Percentiles rank a stretch among this genome's conserved stretches.
These are phyloP conservation scores for Cantharellus anzutake DNA, from an alignment of 768 basidiomycete genomes.

Conservation along the genomic window DNA sequence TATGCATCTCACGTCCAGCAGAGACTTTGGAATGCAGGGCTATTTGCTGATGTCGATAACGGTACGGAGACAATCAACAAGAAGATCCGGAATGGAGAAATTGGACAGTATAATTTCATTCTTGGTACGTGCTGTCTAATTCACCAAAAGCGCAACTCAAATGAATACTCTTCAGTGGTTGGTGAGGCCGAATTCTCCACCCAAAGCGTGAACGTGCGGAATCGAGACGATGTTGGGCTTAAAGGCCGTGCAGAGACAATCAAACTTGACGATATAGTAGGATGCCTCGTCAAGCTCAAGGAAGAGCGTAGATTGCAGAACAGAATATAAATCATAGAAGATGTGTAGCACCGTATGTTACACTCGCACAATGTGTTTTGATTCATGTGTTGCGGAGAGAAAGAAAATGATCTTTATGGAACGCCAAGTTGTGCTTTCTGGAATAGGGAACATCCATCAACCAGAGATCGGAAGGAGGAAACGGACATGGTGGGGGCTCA, in stretches of 20 bases:
- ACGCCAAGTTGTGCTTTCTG: slow-evolving; percentile 4
- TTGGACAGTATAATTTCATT: slow-evolving; percentile 96
- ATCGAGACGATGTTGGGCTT: slow-evolving; percentile 80
- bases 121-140: slow-evolving; percentile 35
- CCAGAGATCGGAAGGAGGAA: not conserved
- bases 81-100: slow-evolving; percentile 94
- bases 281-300: slow-evolving; percentile 60
- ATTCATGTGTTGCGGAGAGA: too few relatives aligned
- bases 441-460: not conserved
- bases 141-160: not conserved
- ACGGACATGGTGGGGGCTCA: slow-evolving; percentile 17
- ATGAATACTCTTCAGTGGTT: slow-evolving; percentile 40
- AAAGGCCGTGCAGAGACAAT: slow-evolving; percentile 62
- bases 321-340: slow-evolving; percentile 3
- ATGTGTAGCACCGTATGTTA: too few relatives aligned
- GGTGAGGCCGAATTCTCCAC: slow-evolving; percentile 81
- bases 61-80: slow-evolving; percentile 83
- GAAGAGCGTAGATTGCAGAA: slow-evolving; percentile 32
- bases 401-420: not conserved
- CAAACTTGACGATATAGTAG: slow-evolving; percentile 46
- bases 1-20: slow-evolving; percentile 73
- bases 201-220: slow-evolving; percentile 84
- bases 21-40: slow-evolving; percentile 42
- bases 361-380: too few relatives aligned
- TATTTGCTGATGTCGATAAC: slow-evolving; percentile 87